Conservation (phyloP, 768 basidiomycete species). For the Leccinum truebloodii region DNA sequence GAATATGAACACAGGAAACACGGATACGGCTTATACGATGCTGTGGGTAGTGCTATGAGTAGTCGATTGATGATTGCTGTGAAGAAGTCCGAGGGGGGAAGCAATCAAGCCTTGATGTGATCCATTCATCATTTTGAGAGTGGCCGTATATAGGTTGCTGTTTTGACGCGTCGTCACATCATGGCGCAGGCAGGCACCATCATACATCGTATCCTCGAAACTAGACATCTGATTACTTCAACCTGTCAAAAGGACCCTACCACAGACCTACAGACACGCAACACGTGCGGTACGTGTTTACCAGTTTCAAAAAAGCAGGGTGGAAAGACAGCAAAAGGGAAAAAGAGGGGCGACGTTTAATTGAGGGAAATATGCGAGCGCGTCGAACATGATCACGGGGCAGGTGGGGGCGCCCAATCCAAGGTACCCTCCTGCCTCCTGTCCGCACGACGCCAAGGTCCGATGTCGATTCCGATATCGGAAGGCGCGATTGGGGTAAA, state of each 20-base stretch:
- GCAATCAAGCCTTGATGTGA: not conserved
- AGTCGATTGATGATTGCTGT: not conserved
- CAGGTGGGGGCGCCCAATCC: not conserved
- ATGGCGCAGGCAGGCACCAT: not conserved
- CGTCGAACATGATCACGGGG: not conserved
- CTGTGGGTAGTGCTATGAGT: not conserved
- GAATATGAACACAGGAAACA: not conserved
- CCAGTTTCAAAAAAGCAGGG: not conserved
- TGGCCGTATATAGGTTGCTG: not conserved
- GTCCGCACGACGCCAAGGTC: conserved; percentile 4
- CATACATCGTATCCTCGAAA: not conserved
- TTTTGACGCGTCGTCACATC: not conserved
- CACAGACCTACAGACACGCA: not conserved
- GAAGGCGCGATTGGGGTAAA: not conserved
- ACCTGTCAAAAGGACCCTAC: not conserved
- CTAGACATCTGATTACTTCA: not conserved
- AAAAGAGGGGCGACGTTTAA: not conserved
- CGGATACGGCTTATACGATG: not conserved
- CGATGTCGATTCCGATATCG: conserved; percentile 7
- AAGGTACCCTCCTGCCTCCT: not conserved
- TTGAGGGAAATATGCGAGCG: conserved; percentile 12
- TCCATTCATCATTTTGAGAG: not conserved
- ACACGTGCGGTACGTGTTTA: not conserved
- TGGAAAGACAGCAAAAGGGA: not conserved
- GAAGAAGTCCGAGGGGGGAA: not conserved